Percentiles rank a stretch among this genome's conserved stretches.
Conservation (phyloP, 176 grass and related monocot species). For the Themeda triandra region DNA sequence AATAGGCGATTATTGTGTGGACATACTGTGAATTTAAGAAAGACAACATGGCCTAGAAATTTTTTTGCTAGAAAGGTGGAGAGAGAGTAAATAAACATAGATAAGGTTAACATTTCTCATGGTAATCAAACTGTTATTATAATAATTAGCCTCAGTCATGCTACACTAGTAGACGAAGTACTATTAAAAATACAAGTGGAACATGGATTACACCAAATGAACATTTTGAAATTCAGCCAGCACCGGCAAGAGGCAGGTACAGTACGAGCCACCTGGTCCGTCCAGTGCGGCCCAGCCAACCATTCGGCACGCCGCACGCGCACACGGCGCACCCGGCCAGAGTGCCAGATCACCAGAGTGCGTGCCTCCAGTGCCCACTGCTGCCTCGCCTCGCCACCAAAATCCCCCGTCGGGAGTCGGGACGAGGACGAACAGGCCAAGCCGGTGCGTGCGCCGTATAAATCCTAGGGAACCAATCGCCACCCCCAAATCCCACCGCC, state of each 20-base stretch:
- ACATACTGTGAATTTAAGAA: too few relatives aligned
- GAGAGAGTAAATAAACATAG: too few relatives aligned
- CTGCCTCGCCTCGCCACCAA: not conserved
- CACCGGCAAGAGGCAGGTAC: not conserved
- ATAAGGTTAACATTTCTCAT: too few relatives aligned
- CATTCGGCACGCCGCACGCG: constrained; percentile 1
- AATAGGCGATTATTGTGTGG: too few relatives aligned
- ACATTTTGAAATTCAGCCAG: not conserved
- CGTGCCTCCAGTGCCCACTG: not conserved
- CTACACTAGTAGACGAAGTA: too few relatives aligned
- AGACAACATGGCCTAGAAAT: too few relatives aligned
- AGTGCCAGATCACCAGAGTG: not conserved
- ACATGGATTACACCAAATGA: not conserved
- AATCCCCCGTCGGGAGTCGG: not conserved
- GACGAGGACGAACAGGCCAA: not conserved
- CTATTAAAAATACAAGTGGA: not conserved
- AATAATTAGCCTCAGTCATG: too few relatives aligned
- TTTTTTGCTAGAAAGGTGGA: too few relatives aligned
- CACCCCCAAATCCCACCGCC: not conserved
- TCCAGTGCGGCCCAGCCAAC: not conserved
- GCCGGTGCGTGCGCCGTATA: not conserved
- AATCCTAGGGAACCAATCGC: constrained; percentile 17
- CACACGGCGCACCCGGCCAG: not conserved
- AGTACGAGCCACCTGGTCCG: not conserved
- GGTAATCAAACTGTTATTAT: too few relatives aligned